Percentiles rank a stretch among this genome's conserved stretches.
Evolutionary conservation across 805 yeast genomes (phyloP).

Genomic region (Barnettozyma vustinii): DNA sequence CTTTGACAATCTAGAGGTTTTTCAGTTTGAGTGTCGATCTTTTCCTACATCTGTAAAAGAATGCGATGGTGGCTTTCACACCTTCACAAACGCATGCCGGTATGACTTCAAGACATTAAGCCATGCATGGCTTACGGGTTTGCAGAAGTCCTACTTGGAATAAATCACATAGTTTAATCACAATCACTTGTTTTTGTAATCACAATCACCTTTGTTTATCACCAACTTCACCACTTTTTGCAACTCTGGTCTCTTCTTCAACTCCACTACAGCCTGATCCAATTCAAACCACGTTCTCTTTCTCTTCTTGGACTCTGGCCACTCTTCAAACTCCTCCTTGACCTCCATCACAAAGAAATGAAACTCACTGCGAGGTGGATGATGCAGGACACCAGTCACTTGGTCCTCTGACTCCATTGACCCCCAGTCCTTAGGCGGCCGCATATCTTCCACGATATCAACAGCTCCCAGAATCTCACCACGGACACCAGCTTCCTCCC

Average conservation of each 20-base stretch:
- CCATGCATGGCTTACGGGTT: background rate
- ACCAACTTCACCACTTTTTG: background rate
- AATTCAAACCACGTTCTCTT: constrained; percentile 72
- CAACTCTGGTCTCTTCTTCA: constrained; percentile 61
- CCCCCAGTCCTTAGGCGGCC: constrained; percentile 44
- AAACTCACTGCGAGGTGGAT: constrained; percentile 76
- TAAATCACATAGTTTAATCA: background rate
- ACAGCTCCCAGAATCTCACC: constrained; percentile 54
- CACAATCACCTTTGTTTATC: background rate
- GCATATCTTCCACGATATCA: constrained; percentile 61
- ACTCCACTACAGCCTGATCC: constrained; percentile 58
- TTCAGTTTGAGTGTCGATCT: no score
- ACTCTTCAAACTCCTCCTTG: constrained; percentile 46
- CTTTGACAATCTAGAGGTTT: no score
- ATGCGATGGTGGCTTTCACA: no score
- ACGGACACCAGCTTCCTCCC: constrained; percentile 96
- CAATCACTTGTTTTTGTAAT: background rate
- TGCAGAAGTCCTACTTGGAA: background rate
- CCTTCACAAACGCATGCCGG: no score
- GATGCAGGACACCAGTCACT: constrained; percentile 25
- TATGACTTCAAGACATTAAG: no score
- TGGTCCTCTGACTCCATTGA: constrained; percentile 19
- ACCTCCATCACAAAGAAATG: constrained; percentile 80
- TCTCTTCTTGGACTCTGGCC: constrained; percentile 73
- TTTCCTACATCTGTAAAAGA: no score